These are phyloP conservation scores for Echinochloa phyllopogon DNA, from an alignment of 176 grass and related monocot species.

Conservation along the genomic window DNA sequence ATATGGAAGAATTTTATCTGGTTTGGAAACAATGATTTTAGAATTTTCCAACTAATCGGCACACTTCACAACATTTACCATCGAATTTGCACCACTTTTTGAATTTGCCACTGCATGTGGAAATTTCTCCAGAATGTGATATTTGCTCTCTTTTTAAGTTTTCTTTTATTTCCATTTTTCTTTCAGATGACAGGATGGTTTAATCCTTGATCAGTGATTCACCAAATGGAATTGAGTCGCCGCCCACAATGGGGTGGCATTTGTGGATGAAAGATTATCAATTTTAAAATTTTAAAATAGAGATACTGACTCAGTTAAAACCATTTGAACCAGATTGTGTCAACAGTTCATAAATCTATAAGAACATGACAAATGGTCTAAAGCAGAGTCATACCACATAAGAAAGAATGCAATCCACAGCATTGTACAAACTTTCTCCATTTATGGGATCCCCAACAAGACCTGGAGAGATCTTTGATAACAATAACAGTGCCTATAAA, in stretches of 20 bases:
- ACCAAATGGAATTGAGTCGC: no score
- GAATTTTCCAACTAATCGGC: no score
- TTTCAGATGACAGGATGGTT: no score
- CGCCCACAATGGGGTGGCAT: neutral
- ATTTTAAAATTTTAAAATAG: neutral
- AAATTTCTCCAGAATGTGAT: no score
- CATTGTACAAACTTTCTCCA: conserved; percentile 32
- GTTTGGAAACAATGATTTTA: no score
- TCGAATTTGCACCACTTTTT: no score
- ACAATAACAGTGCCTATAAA: conserved; percentile 37
- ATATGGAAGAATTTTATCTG: no score
- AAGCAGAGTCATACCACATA: conserved; percentile 32
- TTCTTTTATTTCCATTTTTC: no score
- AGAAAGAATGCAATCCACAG: conserved; percentile 48
- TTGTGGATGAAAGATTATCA: neutral
- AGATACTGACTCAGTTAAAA: neutral
- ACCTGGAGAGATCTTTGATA: conserved; percentile 32
- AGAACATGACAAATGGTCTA: neutral
- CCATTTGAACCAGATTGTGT: neutral
- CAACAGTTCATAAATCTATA: neutral
- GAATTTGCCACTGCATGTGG: no score
- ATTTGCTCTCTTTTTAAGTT: no score
- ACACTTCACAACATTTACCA: no score
- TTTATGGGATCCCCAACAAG: conserved; percentile 36
- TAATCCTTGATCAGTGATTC: no score